phyloP scores from a whole-genome alignment of 2,329 filamentous ascomycete species.

The Pyricularia pennisetigena region DNA sequence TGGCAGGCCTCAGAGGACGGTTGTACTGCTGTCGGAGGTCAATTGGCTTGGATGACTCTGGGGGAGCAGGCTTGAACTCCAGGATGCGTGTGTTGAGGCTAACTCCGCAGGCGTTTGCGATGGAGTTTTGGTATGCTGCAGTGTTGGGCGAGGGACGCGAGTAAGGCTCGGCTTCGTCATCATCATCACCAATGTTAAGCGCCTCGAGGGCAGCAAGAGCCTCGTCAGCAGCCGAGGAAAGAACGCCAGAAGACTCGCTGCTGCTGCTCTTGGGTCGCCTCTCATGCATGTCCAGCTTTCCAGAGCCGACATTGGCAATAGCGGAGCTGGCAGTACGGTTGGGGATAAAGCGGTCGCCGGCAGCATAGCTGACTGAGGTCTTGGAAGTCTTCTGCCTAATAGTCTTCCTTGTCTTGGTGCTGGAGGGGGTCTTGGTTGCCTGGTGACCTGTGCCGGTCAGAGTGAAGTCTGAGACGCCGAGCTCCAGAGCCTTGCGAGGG shows the following conservation, averaged over 20 bases:
- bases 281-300: conserved; percentile 68
- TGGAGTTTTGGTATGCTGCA: conserved; percentile 29
- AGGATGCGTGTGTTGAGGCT: conserved; percentile 91
- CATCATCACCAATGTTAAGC: conserved; percentile 64
- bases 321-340: conserved; percentile 86
- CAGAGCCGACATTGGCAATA: conserved; percentile 69
- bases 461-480: conserved; percentile 87
- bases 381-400: conserved; percentile 51
- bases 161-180: conserved; percentile 58
- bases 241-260: conserved; percentile 61
- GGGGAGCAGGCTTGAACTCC: conserved; percentile 95
- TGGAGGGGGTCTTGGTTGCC: conserved; percentile 45
- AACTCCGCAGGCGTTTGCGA: conserved; percentile 47
- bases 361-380: conserved; percentile 70
- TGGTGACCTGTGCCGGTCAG: conserved; percentile 67
- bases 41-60: conserved; percentile 96
- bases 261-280: conserved; percentile 63
- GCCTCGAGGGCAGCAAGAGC: conserved; percentile 69
- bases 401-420: conserved; percentile 50
- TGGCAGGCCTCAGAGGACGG: conserved; percentile 75
- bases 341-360: conserved; percentile 89
- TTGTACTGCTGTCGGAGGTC: conserved; percentile 98
- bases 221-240: conserved; percentile 74
- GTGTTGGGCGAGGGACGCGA: conserved; percentile 77
- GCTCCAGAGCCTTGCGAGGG: conserved; percentile 73